Conservation (phyloP, 176 grass and related monocot genomes). For the Musa troglodytarum region DNA sequence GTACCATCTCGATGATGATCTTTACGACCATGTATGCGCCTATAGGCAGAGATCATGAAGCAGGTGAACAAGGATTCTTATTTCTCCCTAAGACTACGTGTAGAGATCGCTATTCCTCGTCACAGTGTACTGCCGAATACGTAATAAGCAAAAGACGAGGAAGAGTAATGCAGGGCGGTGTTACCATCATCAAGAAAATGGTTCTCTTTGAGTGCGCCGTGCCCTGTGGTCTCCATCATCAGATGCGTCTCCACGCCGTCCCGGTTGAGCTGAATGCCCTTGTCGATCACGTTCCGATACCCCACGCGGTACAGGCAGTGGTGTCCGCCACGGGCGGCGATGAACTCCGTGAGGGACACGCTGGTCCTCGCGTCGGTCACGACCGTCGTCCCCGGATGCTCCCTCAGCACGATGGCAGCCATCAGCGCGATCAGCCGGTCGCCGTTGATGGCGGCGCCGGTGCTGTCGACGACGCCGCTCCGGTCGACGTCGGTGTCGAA, state of each 20-base stretch:
- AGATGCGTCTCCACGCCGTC: slow-evolving; percentile 68
- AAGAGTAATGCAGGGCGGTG: background rate
- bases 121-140: too few relatives aligned
- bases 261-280: slow-evolving; percentile 58
- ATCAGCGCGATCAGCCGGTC: slow-evolving; percentile 78
- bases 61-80: background rate
- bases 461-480: slow-evolving; percentile 57
- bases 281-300: slow-evolving; percentile 79
- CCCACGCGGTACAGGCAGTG: slow-evolving; percentile 84
- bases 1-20: slow-evolving; percentile 73
- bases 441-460: slow-evolving; percentile 48
- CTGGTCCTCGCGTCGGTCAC: slow-evolving; percentile 65
- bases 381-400: slow-evolving; percentile 62
- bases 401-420: slow-evolving; percentile 48
- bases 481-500: slow-evolving; percentile 93
- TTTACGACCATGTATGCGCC: slow-evolving; percentile 87
- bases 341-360: slow-evolving; percentile 55
- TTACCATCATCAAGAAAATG: slow-evolving; percentile 72
- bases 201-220: slow-evolving; percentile 73
- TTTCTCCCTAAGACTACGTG: too few relatives aligned
- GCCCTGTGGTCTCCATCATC: slow-evolving; percentile 89
- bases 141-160: background rate
- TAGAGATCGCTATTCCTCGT: too few relatives aligned
- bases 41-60: background rate
- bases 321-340: slow-evolving; percentile 39